These are phyloP conservation scores for Ambrosia trifida DNA, from an alignment of 129 eudicot species.

Conservation along the genomic window DNA sequence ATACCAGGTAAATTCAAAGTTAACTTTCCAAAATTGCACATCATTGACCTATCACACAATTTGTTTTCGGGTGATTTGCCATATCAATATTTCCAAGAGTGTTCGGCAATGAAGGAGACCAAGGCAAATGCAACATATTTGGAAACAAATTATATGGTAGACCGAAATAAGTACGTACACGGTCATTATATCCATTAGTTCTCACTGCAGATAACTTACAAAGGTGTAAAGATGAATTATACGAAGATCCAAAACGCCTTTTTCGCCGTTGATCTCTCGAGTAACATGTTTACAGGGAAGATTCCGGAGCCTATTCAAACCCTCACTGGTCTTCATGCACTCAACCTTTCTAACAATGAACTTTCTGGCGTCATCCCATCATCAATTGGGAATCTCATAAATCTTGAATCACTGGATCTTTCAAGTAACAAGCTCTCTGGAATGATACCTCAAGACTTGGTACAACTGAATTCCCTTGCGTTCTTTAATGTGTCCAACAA, in stretches of 20 bases:
- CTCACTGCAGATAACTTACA: constrained; percentile 4
- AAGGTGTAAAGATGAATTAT: constrained; percentile 18
- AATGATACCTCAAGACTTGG: not conserved
- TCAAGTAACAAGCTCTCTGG: not conserved
- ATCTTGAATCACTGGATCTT: constrained; percentile 9
- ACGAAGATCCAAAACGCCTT: constrained; percentile 23
- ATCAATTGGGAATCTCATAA: constrained; percentile 13
- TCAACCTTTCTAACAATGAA: constrained; percentile 41
- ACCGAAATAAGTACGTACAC: no score
- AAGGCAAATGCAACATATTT: not conserved
- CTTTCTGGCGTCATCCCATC: constrained; percentile 23
- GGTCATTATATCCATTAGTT: no score
- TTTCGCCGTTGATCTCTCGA: constrained; percentile 35
- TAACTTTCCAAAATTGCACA: no score
- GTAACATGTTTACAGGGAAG: constrained; percentile 34
- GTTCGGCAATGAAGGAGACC: no score
- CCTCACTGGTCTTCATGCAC: constrained; percentile 16
- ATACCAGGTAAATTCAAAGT: no score
- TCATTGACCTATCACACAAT: no score
- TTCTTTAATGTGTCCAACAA: not conserved
- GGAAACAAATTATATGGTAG: not conserved
- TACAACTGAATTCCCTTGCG: not conserved
- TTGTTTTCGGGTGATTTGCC: no score
- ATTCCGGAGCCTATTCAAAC: constrained; percentile 29
- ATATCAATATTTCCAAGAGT: no score